phyloP scores from a whole-genome alignment of 176 grass and related monocot genomes.

The Carex kokanica region DNA sequence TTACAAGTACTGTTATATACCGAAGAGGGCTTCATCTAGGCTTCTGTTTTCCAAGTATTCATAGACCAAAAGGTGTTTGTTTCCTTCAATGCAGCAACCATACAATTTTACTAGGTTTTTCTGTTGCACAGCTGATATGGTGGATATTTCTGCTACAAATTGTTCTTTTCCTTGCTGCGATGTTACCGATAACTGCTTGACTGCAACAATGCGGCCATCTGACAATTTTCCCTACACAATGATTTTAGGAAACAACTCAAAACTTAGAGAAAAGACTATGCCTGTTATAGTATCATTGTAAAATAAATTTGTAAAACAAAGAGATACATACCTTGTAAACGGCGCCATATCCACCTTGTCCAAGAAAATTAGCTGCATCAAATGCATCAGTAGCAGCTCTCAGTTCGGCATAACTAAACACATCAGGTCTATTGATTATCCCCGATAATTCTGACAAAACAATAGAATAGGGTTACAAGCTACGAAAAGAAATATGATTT shows the following conservation, averaged over 20 bases:
- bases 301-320: not conserved
- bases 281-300: not conserved
- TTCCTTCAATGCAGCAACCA: constrained; percentile 44
- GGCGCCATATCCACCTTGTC: constrained; percentile 74
- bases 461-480: not conserved
- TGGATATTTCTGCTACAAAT: constrained; percentile 44
- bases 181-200: constrained; percentile 41
- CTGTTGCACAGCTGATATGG: constrained; percentile 55
- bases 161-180: constrained; percentile 43
- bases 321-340: constrained; percentile 59
- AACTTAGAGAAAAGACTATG: not conserved
- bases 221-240: constrained; percentile 33
- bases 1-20: constrained; percentile 15
- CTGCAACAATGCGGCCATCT: constrained; percentile 39
- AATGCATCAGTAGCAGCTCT: constrained; percentile 68
- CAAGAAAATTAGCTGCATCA: constrained; percentile 57
- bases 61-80: constrained; percentile 40
- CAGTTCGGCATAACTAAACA: constrained; percentile 67
- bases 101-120: constrained; percentile 56
- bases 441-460: constrained; percentile 48
- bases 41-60: constrained; percentile 48
- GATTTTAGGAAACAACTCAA: not conserved
- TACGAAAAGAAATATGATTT: not conserved
- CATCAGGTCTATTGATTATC: constrained; percentile 51
- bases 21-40: constrained; percentile 41